Percentiles rank a stretch among this genome's conserved stretches.
Conservation (phyloP, 257 asterid genomes). For the Euphrasia confusa region DNA sequence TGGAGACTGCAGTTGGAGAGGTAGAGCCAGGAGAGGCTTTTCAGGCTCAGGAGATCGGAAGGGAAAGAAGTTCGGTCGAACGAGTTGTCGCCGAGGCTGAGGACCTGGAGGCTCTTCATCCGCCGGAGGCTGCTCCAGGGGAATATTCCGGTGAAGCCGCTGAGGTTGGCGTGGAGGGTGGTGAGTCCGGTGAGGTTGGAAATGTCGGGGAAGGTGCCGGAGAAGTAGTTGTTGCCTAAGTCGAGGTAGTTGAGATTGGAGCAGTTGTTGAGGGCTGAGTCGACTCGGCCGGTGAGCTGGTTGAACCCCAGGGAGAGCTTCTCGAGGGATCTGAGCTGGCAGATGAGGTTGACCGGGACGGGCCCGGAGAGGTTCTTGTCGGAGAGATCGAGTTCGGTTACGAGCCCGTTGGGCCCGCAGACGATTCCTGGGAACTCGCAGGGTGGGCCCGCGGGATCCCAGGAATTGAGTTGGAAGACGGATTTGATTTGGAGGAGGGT, state of each 20-base stretch:
- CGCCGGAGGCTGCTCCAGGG: constrained; percentile 58
- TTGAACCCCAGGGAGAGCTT: constrained; percentile 61
- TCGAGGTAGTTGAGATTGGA: constrained; percentile 49
- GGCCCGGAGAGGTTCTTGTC: constrained; percentile 39
- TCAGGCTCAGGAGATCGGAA: constrained; percentile 29
- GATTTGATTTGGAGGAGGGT: constrained; percentile 52
- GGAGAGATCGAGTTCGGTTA: constrained; percentile 64
- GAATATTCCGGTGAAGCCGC: constrained; percentile 66
- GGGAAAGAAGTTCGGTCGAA: constrained; percentile 57
- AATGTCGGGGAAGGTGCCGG: constrained; percentile 56
- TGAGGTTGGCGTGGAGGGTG: constrained; percentile 48
- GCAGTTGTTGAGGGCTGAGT: constrained; percentile 38
- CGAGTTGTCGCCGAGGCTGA: constrained; percentile 70
- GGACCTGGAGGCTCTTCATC: constrained; percentile 40
- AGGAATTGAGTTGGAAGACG: constrained; percentile 53
- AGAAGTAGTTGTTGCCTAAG: constrained; percentile 56
- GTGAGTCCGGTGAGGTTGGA: constrained; percentile 36
- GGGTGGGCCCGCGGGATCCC: constrained; percentile 31
- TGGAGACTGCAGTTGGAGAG: constrained; percentile 57
- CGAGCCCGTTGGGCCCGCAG: constrained; percentile 43
- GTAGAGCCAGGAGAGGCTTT: constrained; percentile 52
- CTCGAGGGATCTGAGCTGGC: constrained; percentile 52
- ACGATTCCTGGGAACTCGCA: constrained; percentile 61
- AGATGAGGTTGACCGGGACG: constrained; percentile 43
- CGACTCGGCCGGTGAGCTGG: constrained; percentile 37